Base-by-base conservation (phyloP, 306 rosid species). In the Citrullus colocynthis region DNA sequence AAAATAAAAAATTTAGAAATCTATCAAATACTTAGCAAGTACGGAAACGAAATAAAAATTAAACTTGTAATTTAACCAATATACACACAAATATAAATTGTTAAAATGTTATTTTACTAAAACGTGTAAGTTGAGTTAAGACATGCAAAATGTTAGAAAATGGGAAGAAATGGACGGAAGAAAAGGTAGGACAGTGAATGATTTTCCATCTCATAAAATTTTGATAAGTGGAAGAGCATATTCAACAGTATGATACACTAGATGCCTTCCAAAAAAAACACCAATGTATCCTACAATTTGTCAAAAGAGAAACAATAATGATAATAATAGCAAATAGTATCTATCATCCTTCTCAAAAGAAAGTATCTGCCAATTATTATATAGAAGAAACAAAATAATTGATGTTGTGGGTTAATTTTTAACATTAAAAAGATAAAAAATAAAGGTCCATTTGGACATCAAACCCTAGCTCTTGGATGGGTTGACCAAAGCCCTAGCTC, bases 161-260 rank as follows among this genome's bases (percentile, higher is more conserved):
- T 37, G 48, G 45, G 17, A 30, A 64, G 6, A 65, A 10, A 13
- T 8, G 69, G 37, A 9, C 2, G 24, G 21, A 69, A 69, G 75
- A 69, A 44, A 49, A 28, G 60, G 24, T 15, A 24, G 76, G 21
- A 71, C 5, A 15, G 39, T 48, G 41, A 71, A 71, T 21, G 12
- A 48, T 28, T 20, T 48, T 24, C 13, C 8, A 45, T 44, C 16
- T 48, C 39, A 71, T 13, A 28, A 45, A 13, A 7, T 21, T 71
- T 6, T 71, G 42, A 71, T 48, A 48, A 71, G 76, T 71, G 76
- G 3, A 71, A 72, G 77, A 72, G 77, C 77, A 72, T 72, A 72
- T 72, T 72, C 77, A 72, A 49, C 58, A 70, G 76, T 45, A 42
- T 7, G 54, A 44, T 44, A 44, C 76, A 70, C 41, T 72, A 28